Percentiles rank a stretch among this genome's conserved stretches.
Conservation (phyloP, 352 stramenopile species). For the Phytophthora macrochlamydospora region DNA sequence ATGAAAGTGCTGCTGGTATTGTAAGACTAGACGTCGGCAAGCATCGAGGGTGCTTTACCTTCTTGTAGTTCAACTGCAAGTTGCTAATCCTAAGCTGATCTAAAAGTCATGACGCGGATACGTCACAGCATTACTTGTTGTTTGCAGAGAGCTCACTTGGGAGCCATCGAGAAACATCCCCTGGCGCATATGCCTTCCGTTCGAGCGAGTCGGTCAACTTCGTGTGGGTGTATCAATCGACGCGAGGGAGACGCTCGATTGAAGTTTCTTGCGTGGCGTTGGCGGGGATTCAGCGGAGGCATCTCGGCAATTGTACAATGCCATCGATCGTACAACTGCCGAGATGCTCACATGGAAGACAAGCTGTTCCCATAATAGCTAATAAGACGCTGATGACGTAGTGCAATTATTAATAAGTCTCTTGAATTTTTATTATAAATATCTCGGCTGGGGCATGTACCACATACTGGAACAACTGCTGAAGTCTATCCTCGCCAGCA, state of each 20-base stretch:
- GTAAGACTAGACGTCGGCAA: no score
- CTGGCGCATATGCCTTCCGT: neutral
- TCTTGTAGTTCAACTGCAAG: no score
- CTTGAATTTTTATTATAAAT: no score
- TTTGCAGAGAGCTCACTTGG: slow-evolving; percentile 3
- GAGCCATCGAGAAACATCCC: slow-evolving; percentile 2
- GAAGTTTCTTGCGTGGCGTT: neutral
- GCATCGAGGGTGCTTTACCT: no score
- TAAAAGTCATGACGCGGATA: no score
- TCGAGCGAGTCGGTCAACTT: neutral
- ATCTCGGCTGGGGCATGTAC: neutral
- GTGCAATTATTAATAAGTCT: no score
- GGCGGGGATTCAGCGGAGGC: neutral
- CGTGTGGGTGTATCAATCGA: neutral
- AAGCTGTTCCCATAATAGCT: no score
- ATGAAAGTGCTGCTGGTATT: no score
- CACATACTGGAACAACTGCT: neutral
- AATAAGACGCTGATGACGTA: no score
- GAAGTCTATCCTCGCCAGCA: neutral
- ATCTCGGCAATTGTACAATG: neutral
- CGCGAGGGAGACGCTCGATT: neutral
- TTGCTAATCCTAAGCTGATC: no score
- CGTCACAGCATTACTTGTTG: neutral
- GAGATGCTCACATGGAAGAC: no score
- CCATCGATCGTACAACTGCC: neutral